Percentiles rank a stretch among this genome's conserved stretches.
Evolutionary conservation across 1,139 yeast species (phyloP).

Genomic region (Diutina neorugosa): DNA sequence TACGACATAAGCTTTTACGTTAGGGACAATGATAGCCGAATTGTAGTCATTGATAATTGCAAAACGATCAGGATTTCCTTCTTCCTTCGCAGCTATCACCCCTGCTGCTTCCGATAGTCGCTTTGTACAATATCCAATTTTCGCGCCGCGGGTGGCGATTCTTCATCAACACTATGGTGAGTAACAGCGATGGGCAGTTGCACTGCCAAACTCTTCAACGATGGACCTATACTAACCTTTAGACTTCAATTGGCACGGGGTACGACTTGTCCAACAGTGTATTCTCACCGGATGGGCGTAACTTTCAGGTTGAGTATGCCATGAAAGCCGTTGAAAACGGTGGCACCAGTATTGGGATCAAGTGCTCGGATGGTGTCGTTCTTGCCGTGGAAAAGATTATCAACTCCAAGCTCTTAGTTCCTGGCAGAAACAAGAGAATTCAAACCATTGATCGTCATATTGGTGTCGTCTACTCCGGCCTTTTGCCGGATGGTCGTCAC

Average conservation of each 20-base stretch:
- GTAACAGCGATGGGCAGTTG: background rate
- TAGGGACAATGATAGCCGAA: no score
- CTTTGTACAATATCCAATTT: background rate
- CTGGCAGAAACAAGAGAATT: conserved; percentile 78
- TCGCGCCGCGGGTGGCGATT: conserved; percentile 4
- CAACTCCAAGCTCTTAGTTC: conserved; percentile 76
- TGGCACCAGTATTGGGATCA: conserved; percentile 88
- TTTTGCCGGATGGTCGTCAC: conserved; percentile 94
- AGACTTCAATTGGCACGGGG: conserved; percentile 94
- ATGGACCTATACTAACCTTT: conserved; percentile 4
- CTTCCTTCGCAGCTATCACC: no score
- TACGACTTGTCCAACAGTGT: conserved; percentile 94
- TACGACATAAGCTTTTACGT: no score
- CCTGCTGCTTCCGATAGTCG: no score
- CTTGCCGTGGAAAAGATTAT: conserved; percentile 93
- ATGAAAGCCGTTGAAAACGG: conserved; percentile 96
- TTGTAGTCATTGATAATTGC: no score
- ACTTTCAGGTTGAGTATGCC: conserved; percentile 97
- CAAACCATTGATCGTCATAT: conserved; percentile 89
- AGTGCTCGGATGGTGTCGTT: conserved; percentile 85
- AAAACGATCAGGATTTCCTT: no score
- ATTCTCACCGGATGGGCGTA: conserved; percentile 81
- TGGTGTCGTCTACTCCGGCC: conserved; percentile 91
- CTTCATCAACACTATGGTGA: background rate
- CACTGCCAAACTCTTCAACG: background rate